Evolutionary conservation across 2,329 filamentous ascomycete genomes (phyloP).

Genomic region (Atkinsonella texensis): DNA sequence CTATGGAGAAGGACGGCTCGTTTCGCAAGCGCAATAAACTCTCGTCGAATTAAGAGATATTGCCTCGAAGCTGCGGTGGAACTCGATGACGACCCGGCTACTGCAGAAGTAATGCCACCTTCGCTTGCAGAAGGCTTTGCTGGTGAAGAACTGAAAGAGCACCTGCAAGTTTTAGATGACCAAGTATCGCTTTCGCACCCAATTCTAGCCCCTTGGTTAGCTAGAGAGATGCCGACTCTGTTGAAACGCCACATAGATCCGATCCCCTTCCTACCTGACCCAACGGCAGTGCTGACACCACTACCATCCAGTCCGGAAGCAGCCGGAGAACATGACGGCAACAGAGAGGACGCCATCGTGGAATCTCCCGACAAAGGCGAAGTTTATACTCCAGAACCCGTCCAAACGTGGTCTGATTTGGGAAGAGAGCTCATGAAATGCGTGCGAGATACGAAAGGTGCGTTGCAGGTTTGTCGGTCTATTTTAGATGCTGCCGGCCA

Average conservation of each 20-base stretch:
- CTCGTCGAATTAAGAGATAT: constrained; percentile 44
- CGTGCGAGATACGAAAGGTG: constrained; percentile 16
- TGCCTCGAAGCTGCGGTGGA: constrained; percentile 56
- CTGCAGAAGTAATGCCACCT: constrained; percentile 49
- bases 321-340: neutral
- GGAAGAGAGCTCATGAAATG: constrained; percentile 22
- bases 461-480: constrained; percentile 18
- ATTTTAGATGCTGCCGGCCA: constrained; percentile 13
- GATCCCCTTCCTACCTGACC: constrained; percentile 48
- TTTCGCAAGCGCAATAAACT: constrained; percentile 45
- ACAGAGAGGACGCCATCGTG: neutral
- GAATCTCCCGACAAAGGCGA: neutral
- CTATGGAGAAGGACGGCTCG: constrained; percentile 50
- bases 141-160: constrained; percentile 47
- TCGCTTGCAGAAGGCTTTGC: constrained; percentile 52
- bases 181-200: constrained; percentile 47
- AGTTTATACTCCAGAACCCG: constrained; percentile 2
- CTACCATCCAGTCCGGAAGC: constrained; percentile 12
- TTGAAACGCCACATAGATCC: constrained; percentile 47
- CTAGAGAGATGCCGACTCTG: constrained; percentile 36
- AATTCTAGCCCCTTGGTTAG: constrained; percentile 43
- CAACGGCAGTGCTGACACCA: constrained; percentile 27
- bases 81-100: constrained; percentile 52
- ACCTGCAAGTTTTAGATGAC: constrained; percentile 42
- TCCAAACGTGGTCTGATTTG: constrained; percentile 22